Evolutionary conservation across 805 yeast species (phyloP), one percentile per base, ranked within the genome.

Genomic region (Ogataea ganodermae): DNA sequence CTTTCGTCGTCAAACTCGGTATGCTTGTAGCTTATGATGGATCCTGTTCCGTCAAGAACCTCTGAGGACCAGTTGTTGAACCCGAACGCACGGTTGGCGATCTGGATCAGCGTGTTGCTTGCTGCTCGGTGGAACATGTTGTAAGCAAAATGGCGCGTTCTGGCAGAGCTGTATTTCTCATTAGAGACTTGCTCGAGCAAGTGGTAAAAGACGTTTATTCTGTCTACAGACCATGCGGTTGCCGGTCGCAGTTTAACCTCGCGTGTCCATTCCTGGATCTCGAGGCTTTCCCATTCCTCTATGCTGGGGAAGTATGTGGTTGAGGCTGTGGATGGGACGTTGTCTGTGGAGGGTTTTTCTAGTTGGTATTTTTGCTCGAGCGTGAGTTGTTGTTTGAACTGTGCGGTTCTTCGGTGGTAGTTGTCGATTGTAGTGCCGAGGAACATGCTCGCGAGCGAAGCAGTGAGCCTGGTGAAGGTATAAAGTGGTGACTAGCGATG

Each of bases 31-130:
- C 48, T 38, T 9, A 45, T 48, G 0, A 59, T 46, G 30, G 47
- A 35, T 9, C 46, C 58, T 7, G 54, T 45, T 10, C 56, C 59
- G 4, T 58, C 61, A 10, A 67, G 33, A 4, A 78, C 59, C 27
- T 60, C 62, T 2, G 74, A 68, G 3, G 71, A 65, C 84, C 84
- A 80, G 27, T 80, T 81, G 47, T 71, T 62, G 55, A 66, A 73
- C 2, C 83, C 84, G 65, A 77, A 78, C 7, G 70, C 61, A n/a
- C 62, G 67, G 53, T 80, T 80, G 0, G 80, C 79, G 21, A 71
- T 45, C 7, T 58, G 59, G 16, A 74, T 56, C 18, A 73, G 45
- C 17, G 49, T 50, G 17, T 46, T 32, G 21, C 58, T 28, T 5
- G 62, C 53, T 7, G 66, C 48, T 18, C 53, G 47, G 18, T 52